These are phyloP conservation scores for Tylopilus sp. DNA, from an alignment of 1,284 basidiomycete genomes.

Conservation along the genomic window DNA sequence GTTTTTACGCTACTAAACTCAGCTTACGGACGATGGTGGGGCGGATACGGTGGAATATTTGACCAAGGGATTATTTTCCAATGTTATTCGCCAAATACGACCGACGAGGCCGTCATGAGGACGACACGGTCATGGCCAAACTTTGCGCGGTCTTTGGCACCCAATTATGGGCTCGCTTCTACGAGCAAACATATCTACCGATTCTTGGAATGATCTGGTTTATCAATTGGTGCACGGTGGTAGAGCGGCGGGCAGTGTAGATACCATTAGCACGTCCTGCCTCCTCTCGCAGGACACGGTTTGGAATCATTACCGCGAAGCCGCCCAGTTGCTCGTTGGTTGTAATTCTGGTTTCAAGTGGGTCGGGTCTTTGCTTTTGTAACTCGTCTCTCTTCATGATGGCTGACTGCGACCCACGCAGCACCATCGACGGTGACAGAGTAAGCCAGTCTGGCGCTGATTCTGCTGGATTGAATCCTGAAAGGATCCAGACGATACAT, in stretches of 20 bases:
- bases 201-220: slow-evolving; percentile 28
- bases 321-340: slow-evolving; percentile 4
- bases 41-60: slow-evolving; percentile 16
- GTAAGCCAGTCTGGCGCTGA: slow-evolving; percentile 35
- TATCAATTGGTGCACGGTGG: slow-evolving; percentile 17
- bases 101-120: slow-evolving; percentile 30
- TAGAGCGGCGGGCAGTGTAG: slow-evolving; percentile 11
- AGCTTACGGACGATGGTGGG: slow-evolving; percentile 32
- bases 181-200: slow-evolving; percentile 8
- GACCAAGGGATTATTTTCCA: slow-evolving; percentile 14
- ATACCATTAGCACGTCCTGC: slow-evolving; percentile 34
- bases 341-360: slow-evolving; percentile 1
- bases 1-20: slow-evolving; percentile 29
- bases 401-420: slow-evolving; percentile 11
- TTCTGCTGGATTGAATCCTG: slow-evolving; percentile 41
- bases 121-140: slow-evolving; percentile 33
- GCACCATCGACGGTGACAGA: slow-evolving; percentile 38
- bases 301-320: slow-evolving; percentile 7
- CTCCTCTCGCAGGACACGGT: slow-evolving; percentile 36
- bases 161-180: slow-evolving; percentile 21
- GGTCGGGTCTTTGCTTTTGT: background rate
- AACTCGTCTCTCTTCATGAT: background rate
- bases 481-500: slow-evolving; percentile 23
- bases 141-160: slow-evolving; percentile 24
- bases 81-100: slow-evolving; percentile 34